Conservation (phyloP, 2,329 filamentous ascomycete genomes). For the Pleurostoma richardsiae region DNA sequence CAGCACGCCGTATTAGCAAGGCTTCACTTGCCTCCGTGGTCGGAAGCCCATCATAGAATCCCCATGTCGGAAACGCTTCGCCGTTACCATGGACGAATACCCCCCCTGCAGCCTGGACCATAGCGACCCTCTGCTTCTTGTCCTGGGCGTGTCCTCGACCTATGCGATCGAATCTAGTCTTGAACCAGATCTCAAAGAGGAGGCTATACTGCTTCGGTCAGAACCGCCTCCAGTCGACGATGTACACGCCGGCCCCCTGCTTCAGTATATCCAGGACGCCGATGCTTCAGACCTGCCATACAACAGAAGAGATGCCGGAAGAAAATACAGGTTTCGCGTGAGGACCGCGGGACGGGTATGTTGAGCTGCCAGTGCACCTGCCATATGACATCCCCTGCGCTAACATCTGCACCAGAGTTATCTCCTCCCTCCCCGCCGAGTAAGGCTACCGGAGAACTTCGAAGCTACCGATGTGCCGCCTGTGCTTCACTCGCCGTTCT, state of each 20-base stretch:
- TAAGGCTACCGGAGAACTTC: conserved; percentile 45
- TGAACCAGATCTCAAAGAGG: conserved; percentile 49
- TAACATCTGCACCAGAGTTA: conserved; percentile 38
- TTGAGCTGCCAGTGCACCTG: conserved; percentile 20
- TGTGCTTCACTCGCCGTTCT: conserved; percentile 84
- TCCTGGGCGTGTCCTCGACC: conserved; percentile 64
- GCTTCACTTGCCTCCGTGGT: no score
- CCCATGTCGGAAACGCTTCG: no score
- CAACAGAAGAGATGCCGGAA: conserved; percentile 52
- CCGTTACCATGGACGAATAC: conserved; percentile 67
- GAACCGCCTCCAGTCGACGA: conserved; percentile 64
- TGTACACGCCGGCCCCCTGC: conserved; percentile 59
- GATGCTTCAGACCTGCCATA: conserved; percentile 64
- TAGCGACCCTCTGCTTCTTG: conserved; percentile 77
- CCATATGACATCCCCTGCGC: conserved; percentile 8
- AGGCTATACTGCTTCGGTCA: conserved; percentile 60
- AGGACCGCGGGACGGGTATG: conserved; percentile 76
- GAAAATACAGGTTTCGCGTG: conserved; percentile 60
- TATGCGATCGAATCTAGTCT: conserved; percentile 32
- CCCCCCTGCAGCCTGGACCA: conserved; percentile 76
- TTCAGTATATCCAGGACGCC: conserved; percentile 59
- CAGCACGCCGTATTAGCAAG: no score
- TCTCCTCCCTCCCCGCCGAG: conserved; percentile 52
- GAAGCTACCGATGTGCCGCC: conserved; percentile 40
- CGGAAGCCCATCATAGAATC: no score